Percentiles rank a stretch among this genome's conserved stretches.
Evolutionary conservation across 345 rosid species (phyloP).

Genomic region (Excoecaria cochinchinensis): DNA sequence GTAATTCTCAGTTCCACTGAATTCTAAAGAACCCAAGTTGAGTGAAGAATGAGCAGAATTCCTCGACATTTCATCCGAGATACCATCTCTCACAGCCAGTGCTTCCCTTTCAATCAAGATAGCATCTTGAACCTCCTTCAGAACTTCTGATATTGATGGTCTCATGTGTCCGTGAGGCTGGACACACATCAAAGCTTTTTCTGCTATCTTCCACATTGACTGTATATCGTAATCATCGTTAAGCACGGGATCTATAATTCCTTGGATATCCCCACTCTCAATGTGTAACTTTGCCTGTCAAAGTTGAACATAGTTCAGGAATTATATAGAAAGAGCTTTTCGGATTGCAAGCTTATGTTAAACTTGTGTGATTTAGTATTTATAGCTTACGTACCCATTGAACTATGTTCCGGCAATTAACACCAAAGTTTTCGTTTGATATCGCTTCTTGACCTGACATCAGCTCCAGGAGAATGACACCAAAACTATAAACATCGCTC

Average conservation of each 20-base stretch:
- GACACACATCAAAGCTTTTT: slow-evolving; percentile 89
- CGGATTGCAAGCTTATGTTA: too few species aligned
- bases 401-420: slow-evolving; percentile 89
- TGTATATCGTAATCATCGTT: slow-evolving; percentile 73
- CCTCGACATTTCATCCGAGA: slow-evolving; percentile 72
- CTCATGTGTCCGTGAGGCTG: slow-evolving; percentile 91
- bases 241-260: slow-evolving; percentile 78
- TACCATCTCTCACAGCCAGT: slow-evolving; percentile 49
- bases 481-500: slow-evolving; percentile 98
- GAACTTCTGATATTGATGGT: slow-evolving; percentile 89
- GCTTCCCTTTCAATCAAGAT: slow-evolving; percentile 71
- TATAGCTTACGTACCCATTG: slow-evolving; percentile 72
- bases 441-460: slow-evolving; percentile 97
- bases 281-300: slow-evolving; percentile 84
- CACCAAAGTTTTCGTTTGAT: slow-evolving; percentile 86
- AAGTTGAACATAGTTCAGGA: slow-evolving; percentile 7
- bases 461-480: slow-evolving; percentile 93
- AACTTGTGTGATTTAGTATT: neutral
- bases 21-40: slow-evolving; percentile 48
- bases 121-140: slow-evolving; percentile 94
- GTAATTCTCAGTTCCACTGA: slow-evolving; percentile 53
- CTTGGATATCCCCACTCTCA: slow-evolving; percentile 89
- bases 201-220: slow-evolving; percentile 98
- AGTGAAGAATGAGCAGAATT: slow-evolving; percentile 69
- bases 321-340: too few species aligned